Conservation (phyloP, 768 basidiomycete species). For the Tricholoma saponaceum region DNA sequence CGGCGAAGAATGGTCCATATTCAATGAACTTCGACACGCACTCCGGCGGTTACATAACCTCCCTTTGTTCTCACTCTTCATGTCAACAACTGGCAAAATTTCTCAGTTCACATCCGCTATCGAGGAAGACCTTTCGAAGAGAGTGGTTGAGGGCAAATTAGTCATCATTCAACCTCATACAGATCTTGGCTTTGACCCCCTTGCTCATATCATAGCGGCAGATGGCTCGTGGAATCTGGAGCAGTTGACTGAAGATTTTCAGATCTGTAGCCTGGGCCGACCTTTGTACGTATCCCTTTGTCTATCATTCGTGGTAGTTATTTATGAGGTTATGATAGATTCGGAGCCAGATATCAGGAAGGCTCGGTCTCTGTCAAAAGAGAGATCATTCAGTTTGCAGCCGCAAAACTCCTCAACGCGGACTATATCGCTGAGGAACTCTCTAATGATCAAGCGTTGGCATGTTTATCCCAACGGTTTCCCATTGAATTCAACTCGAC, state of each 20-base stretch:
- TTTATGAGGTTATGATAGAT: not conserved
- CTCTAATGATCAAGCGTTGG: conserved; percentile 11
- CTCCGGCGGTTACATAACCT: not conserved
- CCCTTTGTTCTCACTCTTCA: conserved; percentile 12
- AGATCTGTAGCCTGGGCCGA: conserved; percentile 19
- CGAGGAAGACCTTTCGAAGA: conserved; percentile 2
- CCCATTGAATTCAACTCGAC: conserved; percentile 24
- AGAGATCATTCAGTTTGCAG: conserved; percentile 13
- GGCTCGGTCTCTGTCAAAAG: not conserved
- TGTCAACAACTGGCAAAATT: conserved; percentile 17
- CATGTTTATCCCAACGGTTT: conserved; percentile 21
- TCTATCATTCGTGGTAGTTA: not conserved
- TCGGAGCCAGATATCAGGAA: not conserved
- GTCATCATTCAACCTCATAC: conserved; percentile 10
- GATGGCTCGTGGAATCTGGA: conserved; percentile 11
- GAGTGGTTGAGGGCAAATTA: conserved; percentile 1
- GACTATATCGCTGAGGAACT: conserved; percentile 5
- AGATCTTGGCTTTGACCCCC: conserved; percentile 20
- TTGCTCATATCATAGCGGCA: conserved; percentile 1
- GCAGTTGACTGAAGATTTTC: conserved; percentile 9
- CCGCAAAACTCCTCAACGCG: conserved; percentile 10
- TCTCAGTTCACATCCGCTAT: conserved; percentile 7
- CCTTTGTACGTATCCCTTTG: conserved; percentile 20
- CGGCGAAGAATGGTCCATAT: not conserved
- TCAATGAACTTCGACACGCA: not conserved